Base-by-base conservation (phyloP, 257 asterid genomes). In the Jaltomata sinuosa region DNA sequence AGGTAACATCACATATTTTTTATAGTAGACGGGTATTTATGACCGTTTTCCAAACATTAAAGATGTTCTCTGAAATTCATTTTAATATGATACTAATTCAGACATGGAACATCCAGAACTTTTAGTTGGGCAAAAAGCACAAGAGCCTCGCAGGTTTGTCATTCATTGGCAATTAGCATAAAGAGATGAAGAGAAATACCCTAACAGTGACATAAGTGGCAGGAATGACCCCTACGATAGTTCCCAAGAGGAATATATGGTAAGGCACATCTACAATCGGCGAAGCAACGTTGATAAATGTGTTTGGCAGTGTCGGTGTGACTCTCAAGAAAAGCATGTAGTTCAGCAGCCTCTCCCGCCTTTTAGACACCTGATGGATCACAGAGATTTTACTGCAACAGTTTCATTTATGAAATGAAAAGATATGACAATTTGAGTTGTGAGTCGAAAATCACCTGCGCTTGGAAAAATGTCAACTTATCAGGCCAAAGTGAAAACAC, bases 311-410 rank as follows among this genome's bases (percentile, higher is more conserved):
- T 57, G 99, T 93, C 2, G 98, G 99, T 18, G 99, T 96, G 84
- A 94, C 97, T 89, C 98, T 92, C 8, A 96, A 86, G 94, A 96
- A 94, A 55, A 96, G 94, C 97, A 94, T 94, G 94, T 94, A 96
- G 78, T 93, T 96, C 40, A 94, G 93, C 83, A 93, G 94, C 69
- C 97, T 84, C 38, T 85, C 85, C 31, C 94, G 90, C 54, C 98
- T 89, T 86, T 88, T 96, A 53, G 98, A 91, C 81, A 96, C 97
- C 99, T 89, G 90, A 76, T 85, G 29, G 85, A 38, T 49, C 54
- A 59, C 57, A 52, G 69, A 80, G 4, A 52, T 25, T 36, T 57
- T 9, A 84, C 15, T 25, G 38, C 74, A 72, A 80, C 81, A 86
- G 61, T 81, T 71, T 38, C 52, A 85, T 49, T 45, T 77, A 36